Percentiles rank a stretch among this genome's conserved stretches.
These are phyloP conservation scores for Puccinia polysora DNA, from an alignment of 1,284 basidiomycete species.

Conservation along the genomic window DNA sequence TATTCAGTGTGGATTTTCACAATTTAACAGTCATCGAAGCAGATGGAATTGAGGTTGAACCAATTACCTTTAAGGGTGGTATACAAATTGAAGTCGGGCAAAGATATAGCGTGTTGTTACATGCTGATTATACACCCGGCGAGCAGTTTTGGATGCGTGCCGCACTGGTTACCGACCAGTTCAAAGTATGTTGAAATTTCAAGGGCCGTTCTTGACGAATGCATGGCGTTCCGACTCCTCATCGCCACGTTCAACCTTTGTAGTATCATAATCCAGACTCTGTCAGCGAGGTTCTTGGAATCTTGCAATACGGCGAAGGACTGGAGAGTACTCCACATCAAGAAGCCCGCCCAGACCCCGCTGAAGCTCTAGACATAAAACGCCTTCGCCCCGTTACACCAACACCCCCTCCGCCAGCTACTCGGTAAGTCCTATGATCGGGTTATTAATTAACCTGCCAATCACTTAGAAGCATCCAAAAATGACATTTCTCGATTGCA, in stretches of 20 bases:
- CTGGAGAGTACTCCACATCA: slow-evolving; percentile 14
- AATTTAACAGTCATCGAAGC: slow-evolving; percentile 49
- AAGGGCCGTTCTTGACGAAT: too few relatives aligned
- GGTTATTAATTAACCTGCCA: neutral
- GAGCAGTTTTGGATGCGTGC: slow-evolving; percentile 50
- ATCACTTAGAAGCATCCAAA: neutral
- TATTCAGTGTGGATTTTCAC: slow-evolving; percentile 50
- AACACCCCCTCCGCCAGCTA: slow-evolving; percentile 22
- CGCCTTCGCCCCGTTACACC: slow-evolving; percentile 29
- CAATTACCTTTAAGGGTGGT: slow-evolving; percentile 43
- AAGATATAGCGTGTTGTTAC: slow-evolving; percentile 49
- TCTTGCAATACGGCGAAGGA: slow-evolving; percentile 33
- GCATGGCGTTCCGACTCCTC: neutral
- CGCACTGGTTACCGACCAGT: slow-evolving; percentile 40
- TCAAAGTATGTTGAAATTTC: slow-evolving; percentile 19
- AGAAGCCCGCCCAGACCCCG: neutral
- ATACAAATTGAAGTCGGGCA: slow-evolving; percentile 48
- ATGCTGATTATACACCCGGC: slow-evolving; percentile 47
- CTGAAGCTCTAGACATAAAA: slow-evolving; percentile 5
- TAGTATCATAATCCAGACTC: slow-evolving; percentile 38
- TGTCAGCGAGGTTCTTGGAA: slow-evolving; percentile 25
- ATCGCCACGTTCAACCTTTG: too few relatives aligned
- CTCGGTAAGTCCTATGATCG: slow-evolving; percentile 32
- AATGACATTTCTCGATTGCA: neutral
- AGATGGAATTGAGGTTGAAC: slow-evolving; percentile 49